Percentiles rank a stretch among this genome's conserved stretches.
Evolutionary conservation across 1,284 basidiomycete species (phyloP).

Genomic region (Rhizopogon parksii): DNA sequence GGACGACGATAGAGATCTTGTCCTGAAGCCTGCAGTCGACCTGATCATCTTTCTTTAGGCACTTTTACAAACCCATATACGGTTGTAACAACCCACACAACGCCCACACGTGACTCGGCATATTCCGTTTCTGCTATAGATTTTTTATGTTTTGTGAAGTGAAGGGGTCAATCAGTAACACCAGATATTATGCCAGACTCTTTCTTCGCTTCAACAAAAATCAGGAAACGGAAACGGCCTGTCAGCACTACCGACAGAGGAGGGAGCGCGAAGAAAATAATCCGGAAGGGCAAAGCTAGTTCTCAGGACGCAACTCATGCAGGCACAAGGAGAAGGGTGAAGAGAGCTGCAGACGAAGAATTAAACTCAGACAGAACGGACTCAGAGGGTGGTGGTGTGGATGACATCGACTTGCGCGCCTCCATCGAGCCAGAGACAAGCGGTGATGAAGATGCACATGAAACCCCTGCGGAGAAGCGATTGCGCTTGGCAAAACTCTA

Average conservation of each 20-base stretch:
- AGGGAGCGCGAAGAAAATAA: constrained; percentile 20
- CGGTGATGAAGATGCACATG: constrained; percentile 76
- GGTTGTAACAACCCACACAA: not conserved
- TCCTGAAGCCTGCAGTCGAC: constrained; percentile 10
- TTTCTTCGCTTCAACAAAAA: constrained; percentile 70
- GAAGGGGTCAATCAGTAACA: not conserved
- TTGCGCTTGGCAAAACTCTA: constrained; percentile 88
- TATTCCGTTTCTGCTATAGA: constrained; percentile 9
- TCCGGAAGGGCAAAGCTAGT: constrained; percentile 17
- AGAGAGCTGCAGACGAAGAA: constrained; percentile 58
- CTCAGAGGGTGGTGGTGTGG: constrained; percentile 56
- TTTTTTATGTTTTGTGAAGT: constrained; percentile 17
- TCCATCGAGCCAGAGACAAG: constrained; percentile 55
- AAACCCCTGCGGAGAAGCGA: constrained; percentile 93
- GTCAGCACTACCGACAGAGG: constrained; percentile 25
- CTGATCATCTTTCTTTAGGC: not conserved
- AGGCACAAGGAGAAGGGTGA: constrained; percentile 15
- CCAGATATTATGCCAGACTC: constrained; percentile 61
- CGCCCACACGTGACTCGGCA: constrained; percentile 10
- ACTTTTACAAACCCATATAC: not conserved
- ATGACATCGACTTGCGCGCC: constrained; percentile 71
- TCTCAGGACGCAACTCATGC: constrained; percentile 20
- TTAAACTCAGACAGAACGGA: constrained; percentile 59
- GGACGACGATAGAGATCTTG: constrained; percentile 4
- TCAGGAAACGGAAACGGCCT: constrained; percentile 61